Percentiles rank a stretch among this genome's conserved stretches.
Conservation (phyloP, 768 basidiomycete genomes). For the Sistotremastrum niveocremeum region DNA sequence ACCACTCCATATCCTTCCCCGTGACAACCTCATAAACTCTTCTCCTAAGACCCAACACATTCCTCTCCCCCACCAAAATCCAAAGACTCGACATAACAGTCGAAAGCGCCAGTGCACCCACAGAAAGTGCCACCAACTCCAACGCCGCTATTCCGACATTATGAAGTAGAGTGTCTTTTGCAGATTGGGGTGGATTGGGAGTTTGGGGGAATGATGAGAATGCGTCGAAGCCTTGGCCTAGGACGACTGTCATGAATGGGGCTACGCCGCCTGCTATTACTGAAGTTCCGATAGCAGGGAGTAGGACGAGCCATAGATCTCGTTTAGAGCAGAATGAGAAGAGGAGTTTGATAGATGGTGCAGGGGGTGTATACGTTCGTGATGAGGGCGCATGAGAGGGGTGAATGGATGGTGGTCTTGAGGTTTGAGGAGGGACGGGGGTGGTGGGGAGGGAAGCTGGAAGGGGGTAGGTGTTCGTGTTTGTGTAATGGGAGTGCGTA, state of each 20-base stretch:
- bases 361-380: slow-evolving; percentile 13
- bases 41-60: slow-evolving; percentile 52
- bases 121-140: slow-evolving; percentile 50
- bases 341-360: slow-evolving; percentile 48
- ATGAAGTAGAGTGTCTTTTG: slow-evolving; percentile 19
- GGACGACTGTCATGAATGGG: slow-evolving; percentile 75
- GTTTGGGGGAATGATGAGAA: slow-evolving; percentile 45
- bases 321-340: slow-evolving; percentile 50
- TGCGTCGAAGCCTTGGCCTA: slow-evolving; percentile 64
- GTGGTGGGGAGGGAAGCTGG: too few species aligned
- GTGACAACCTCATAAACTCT: slow-evolving; percentile 58
- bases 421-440: too few species aligned
- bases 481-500: too few species aligned
- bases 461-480: too few species aligned
- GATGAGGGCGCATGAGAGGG: not conserved
- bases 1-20: slow-evolving; percentile 76
- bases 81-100: slow-evolving; percentile 68
- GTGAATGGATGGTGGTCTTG: too few species aligned
- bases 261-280: slow-evolving; percentile 55
- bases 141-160: slow-evolving; percentile 49
- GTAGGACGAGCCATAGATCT: slow-evolving; percentile 41
- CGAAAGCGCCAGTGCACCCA: slow-evolving; percentile 55
- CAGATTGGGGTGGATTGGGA: slow-evolving; percentile 8
- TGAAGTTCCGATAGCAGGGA: slow-evolving; percentile 53
- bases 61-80: slow-evolving; percentile 80